Evolutionary conservation across 495 filamentous ascomycete genomes (phyloP), one percentile per base, ranked within the genome.

Genomic region (Penicillium simplicissimum): DNA sequence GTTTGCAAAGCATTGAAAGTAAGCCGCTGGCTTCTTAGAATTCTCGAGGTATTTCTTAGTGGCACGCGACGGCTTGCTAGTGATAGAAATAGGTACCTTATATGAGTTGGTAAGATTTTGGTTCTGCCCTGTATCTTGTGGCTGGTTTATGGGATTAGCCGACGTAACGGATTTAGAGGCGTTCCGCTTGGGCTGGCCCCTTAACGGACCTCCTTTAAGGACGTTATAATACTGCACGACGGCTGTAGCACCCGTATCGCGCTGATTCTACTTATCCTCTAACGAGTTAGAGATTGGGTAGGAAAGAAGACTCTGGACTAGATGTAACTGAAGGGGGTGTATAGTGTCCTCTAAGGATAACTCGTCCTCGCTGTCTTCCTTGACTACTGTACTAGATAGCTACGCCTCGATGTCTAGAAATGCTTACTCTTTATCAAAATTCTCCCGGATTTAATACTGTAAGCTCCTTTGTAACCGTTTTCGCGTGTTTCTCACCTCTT

Each of bases 191-290:
- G 56, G 61, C 56, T 52, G 56, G 34, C 55, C 56, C 56, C 61
- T 54, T 31, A 31, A 31, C 2, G 28, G 28, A 31, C 28, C 28
- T 7, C 28, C 28, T 31, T 31, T 4, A 31, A 7, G 28, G 4
- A 31, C 28, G 6, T 31, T 4, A 31, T 4, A 31, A 31, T 31
- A 31, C 11, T 55, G 28, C 25, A 45, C 28, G 28, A 31, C 28
- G 28, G 28, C 23, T 25, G 23, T 3, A 25, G 23, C 23, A 3
- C 23, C 23, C 23, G 23, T 25, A 25, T 25, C 23, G 23, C 23
- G 23, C 23, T 3, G 23, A 25, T 59, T n/a, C 66, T n/a, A 68
- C 59, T 68, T n/a, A 59, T 61, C 54, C 43, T 67, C 54, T 7
- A 67, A 42, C 11, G 34, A 67, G 57, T 61, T 58, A 8, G 65